These are phyloP conservation scores for Suillus tomentosus DNA, from an alignment of 768 basidiomycete genomes.

Conservation along the genomic window DNA sequence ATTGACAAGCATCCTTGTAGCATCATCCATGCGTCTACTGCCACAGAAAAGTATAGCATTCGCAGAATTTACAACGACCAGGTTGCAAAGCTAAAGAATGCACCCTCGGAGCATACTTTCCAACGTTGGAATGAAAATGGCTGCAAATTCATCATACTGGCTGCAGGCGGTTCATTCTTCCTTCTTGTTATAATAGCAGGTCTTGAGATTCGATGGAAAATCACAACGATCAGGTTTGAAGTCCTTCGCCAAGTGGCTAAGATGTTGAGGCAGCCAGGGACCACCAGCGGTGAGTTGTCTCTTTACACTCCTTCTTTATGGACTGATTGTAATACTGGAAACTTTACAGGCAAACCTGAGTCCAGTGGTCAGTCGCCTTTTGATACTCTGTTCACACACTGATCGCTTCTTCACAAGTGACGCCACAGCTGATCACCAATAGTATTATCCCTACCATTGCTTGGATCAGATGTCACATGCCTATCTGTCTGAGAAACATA, in stretches of 20 bases:
- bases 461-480: neutral
- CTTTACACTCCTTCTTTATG: too few species aligned
- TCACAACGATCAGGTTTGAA: neutral
- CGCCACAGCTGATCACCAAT: neutral
- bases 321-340: too few species aligned
- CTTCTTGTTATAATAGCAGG: neutral
- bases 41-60: neutral
- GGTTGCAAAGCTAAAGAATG: neutral
- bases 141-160: neutral
- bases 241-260: neutral
- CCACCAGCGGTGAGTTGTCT: neutral
- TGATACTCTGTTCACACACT: too few species aligned
- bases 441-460: neutral
- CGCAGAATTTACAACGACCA: neutral
- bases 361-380: too few species aligned
- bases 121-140: neutral
- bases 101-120: neutral
- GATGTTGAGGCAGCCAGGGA: neutral
- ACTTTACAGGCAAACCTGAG: too few species aligned
- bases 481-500: neutral
- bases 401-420: too few species aligned
- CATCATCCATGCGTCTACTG: neutral
- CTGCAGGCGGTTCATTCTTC: neutral
- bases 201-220: neutral
- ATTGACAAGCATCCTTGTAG: neutral